Conservation (phyloP, 805 yeast species). For the Scheffersomyces ergatensis region DNA sequence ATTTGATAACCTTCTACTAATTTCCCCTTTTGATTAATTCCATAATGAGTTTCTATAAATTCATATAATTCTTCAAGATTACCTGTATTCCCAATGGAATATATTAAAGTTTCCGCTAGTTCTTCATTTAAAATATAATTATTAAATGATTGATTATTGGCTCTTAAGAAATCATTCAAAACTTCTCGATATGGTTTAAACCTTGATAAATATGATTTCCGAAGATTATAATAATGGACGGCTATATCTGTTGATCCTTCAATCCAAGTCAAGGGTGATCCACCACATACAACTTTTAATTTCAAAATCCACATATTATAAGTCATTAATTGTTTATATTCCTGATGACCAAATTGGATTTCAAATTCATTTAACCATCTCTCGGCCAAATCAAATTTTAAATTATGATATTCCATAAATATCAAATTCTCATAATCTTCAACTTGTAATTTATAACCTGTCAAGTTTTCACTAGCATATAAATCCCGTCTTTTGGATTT, state of each 20-base stretch:
- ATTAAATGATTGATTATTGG: neutral
- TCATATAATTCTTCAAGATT: constrained; percentile 16
- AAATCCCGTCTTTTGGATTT: constrained; percentile 12
- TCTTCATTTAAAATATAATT: constrained; percentile 14
- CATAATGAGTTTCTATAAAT: constrained; percentile 29
- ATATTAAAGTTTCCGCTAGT: constrained; percentile 26
- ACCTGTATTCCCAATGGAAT: constrained; percentile 28
- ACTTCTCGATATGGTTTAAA: neutral
- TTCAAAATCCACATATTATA: constrained; percentile 32
- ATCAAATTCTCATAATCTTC: constrained; percentile 40
- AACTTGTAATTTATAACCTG: constrained; percentile 13
- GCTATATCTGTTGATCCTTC: constrained; percentile 16
- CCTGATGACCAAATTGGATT: constrained; percentile 11
- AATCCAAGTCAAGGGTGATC: constrained; percentile 31
- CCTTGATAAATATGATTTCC: neutral
- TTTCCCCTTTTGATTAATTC: constrained; percentile 24
- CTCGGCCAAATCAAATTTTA: constrained; percentile 38
- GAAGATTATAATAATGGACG: neutral
- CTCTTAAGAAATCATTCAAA: constrained; percentile 4
- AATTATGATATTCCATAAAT: constrained; percentile 29
- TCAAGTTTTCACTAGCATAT: constrained; percentile 10
- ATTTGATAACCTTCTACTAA: constrained; percentile 3
- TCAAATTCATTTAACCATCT: constrained; percentile 38
- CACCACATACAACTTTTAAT: constrained; percentile 31
- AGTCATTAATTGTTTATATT: constrained; percentile 20